Percentiles rank a stretch among this genome's conserved stretches.
Evolutionary conservation across 352 stramenopile species (phyloP).

Genomic region (Saprolegnia diclina): DNA sequence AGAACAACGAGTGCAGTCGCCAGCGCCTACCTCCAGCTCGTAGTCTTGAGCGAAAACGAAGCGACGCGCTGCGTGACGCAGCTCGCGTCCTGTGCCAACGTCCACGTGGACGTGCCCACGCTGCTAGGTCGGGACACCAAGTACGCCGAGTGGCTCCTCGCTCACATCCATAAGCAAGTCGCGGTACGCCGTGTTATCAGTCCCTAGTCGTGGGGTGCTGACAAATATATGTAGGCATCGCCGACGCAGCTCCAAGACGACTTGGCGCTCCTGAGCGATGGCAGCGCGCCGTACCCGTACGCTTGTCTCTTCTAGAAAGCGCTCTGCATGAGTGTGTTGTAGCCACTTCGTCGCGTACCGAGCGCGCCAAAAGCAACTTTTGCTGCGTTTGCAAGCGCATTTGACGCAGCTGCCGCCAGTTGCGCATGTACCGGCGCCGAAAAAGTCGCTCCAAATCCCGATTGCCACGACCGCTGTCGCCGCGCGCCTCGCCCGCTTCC

Average conservation of each 20-base stretch:
- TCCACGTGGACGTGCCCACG: neutral
- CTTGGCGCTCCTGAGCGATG: neutral
- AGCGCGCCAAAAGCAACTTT: slow-evolving; percentile 46
- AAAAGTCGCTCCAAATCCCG: too few relatives aligned
- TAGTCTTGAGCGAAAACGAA: neutral
- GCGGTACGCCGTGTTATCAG: neutral
- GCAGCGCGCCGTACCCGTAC: neutral
- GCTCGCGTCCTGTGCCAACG: neutral
- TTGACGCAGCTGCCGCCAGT: neutral
- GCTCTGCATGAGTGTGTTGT: neutral
- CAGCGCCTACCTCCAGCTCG: neutral
- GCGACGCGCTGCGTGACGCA: neutral
- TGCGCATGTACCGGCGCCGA: neutral
- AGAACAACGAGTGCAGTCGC: neutral
- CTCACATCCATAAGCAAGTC: neutral
- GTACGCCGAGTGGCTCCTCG: neutral
- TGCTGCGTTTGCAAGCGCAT: slow-evolving; percentile 30
- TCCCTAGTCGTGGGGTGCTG: too few relatives aligned
- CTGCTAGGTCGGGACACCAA: neutral
- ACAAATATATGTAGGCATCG: neutral
- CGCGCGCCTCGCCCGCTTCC: slow-evolving; percentile 31
- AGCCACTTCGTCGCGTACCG: slow-evolving; percentile 38
- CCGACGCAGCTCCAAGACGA: slow-evolving; percentile 8
- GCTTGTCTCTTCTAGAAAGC: neutral
- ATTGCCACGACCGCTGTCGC: neutral